Base-by-base conservation (phyloP, 148 eudicot genomes). In the Pouteria glomerata region DNA sequence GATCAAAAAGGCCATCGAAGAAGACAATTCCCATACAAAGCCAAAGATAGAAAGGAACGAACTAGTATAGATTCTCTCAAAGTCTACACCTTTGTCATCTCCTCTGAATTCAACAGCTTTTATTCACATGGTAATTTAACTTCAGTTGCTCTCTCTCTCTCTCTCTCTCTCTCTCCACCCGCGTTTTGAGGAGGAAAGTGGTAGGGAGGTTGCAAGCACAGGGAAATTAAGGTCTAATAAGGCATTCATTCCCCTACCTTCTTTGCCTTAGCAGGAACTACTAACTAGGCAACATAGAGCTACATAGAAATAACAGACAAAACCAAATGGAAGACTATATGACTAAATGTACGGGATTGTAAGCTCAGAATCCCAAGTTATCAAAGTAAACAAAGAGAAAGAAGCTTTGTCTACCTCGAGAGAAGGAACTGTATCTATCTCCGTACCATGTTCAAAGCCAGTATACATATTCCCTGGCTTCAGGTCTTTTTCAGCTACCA, bases 361-460 rank as follows among this genome's bases (percentile, higher is more conserved):
- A 23, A 29, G 8, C 26, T 23, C 31, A 11, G 29, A 30, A 47
- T 16, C 0, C 27, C 21, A 42, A 41, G 33, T 13, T 8, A 56
- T 34, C 27, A 8, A 44, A 55, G 2, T 0, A 42, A 41, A 34
- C 31, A 8, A 27, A 71, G 60, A 45, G 41, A 6, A 30, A 66
- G 2, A 50, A 47, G 45, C 50, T 23, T 69, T n/a, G n/a, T n/a
- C n/a, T 81, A 91, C 93, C 87, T 88, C 82, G 52, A 77, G 66
- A 45, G 79, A 58, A 65, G 71, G 76, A 75, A 61, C 23, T 47
- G 78, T 52, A 41, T 57, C 19, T 18, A 59, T 75, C 35, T 80
- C 74, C 30, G 27, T 55, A 15, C 81, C 75, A 62, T 41, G 57
- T 57, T 74, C 74, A 78, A 70, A 60, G 37, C 53, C 76, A 37